Evolutionary conservation across 2,329 filamentous ascomycete genomes (phyloP).

Genomic region (Colletotrichum caudatum): DNA sequence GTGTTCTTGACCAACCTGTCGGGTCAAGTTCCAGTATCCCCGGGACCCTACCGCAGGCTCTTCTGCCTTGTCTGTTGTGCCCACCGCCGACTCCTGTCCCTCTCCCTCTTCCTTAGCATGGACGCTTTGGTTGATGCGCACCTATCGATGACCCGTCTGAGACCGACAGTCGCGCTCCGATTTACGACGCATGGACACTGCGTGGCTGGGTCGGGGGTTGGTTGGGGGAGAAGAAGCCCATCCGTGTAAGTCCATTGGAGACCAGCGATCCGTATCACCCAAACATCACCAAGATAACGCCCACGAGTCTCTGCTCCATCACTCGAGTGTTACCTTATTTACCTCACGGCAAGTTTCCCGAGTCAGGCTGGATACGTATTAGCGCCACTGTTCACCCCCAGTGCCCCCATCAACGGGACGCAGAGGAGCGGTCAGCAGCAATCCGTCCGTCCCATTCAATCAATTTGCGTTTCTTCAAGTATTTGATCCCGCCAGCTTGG

Average conservation of each 20-base stretch:
- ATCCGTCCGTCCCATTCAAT: slow-evolving; percentile 4
- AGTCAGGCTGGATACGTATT: background rate
- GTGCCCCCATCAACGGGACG: background rate
- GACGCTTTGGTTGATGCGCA: slow-evolving; percentile 32
- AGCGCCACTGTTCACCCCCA: slow-evolving; percentile 5
- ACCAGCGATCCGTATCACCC: slow-evolving; percentile 5
- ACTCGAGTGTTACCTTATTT: slow-evolving; percentile 4
- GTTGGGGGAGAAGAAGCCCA: slow-evolving; percentile 3
- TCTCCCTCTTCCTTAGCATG: slow-evolving; percentile 7
- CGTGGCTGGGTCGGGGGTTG: slow-evolving; percentile 12
- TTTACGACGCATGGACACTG: slow-evolving; percentile 26
- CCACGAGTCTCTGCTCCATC: slow-evolving; percentile 16
- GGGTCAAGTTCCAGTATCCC: slow-evolving; percentile 32
- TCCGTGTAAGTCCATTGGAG: slow-evolving; percentile 42
- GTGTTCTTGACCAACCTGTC: slow-evolving; percentile 37
- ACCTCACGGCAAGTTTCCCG: slow-evolving; percentile 21
- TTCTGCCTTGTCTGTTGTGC: slow-evolving; percentile 15
- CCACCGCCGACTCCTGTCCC: slow-evolving; percentile 1
- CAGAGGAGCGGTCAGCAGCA: slow-evolving; percentile 16
- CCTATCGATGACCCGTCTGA: slow-evolving; percentile 27
- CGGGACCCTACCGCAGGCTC: slow-evolving; percentile 27
- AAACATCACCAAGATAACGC: background rate
- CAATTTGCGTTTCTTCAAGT: background rate
- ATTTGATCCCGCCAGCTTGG: slow-evolving; percentile 8
- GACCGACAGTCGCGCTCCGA: slow-evolving; percentile 22